phyloP scores from a whole-genome alignment of 768 basidiomycete genomes.

The Tulasnella sp. region DNA sequence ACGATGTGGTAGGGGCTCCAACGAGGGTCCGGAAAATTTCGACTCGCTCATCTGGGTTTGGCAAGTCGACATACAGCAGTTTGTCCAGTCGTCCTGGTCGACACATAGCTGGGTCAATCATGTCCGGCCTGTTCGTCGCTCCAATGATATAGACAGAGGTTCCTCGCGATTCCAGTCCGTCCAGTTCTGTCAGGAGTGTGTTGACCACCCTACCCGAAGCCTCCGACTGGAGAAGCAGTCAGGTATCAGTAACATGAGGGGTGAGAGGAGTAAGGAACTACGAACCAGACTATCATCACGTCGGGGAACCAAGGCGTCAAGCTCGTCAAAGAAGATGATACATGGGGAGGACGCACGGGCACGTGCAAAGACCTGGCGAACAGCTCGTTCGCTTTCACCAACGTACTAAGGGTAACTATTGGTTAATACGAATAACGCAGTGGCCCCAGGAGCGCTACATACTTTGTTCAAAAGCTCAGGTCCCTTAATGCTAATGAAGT shows the following conservation, averaged over 20 bases:
- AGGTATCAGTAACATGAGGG: constrained; percentile 29
- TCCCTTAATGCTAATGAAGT: constrained; percentile 97
- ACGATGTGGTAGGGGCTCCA: constrained; percentile 32
- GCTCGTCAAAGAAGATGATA: constrained; percentile 92
- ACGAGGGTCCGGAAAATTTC: constrained; percentile 79
- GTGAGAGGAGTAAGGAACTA: constrained; percentile 26
- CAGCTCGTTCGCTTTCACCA: constrained; percentile 93
- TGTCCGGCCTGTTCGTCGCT: constrained; percentile 92
- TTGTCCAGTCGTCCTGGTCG: constrained; percentile 95
- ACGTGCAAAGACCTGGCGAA: constrained; percentile 89
- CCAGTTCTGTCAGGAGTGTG: constrained; percentile 89
- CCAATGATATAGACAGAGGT: constrained; percentile 83
- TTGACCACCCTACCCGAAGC: constrained; percentile 91
- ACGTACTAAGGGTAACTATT: constrained; percentile 62
- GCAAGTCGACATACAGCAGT: constrained; percentile 88
- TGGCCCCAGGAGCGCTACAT: constrained; percentile 32
- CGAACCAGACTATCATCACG: constrained; percentile 83
- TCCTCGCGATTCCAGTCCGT: constrained; percentile 83
- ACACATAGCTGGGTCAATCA: constrained; percentile 97
- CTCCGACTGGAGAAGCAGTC: constrained; percentile 63
- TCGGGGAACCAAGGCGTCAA: constrained; percentile 86
- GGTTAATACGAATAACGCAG: background rate
- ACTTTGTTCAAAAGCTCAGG: constrained; percentile 97
- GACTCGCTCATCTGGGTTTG: constrained; percentile 63
- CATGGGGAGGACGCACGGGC: constrained; percentile 92